Conservation (phyloP, 257 asterid genomes). For the Nicotiana sylvestris region DNA sequence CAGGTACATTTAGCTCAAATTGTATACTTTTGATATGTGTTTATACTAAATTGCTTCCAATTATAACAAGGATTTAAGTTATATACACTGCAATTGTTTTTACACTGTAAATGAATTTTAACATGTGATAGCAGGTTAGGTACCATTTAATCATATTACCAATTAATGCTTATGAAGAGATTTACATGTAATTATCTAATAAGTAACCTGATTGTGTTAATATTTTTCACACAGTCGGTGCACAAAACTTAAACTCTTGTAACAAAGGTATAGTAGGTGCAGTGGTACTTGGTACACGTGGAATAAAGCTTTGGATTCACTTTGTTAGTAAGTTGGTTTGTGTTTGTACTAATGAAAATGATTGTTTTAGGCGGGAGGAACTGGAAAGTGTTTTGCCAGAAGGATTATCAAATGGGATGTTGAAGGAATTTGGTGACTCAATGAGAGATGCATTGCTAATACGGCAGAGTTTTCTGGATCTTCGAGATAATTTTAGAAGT, state of each 20-base stretch:
- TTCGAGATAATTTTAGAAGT: slow-evolving; percentile 79
- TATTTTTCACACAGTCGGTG: no score
- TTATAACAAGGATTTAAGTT: no score
- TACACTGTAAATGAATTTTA: no score
- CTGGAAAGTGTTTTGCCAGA: slow-evolving; percentile 57
- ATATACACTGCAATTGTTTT: no score
- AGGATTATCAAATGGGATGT: slow-evolving; percentile 87
- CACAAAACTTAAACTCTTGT: background rate
- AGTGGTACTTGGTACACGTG: background rate
- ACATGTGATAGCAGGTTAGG: no score
- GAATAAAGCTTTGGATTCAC: background rate
- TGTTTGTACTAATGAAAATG: slow-evolving; percentile 14
- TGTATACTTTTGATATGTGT: background rate
- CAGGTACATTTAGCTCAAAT: slow-evolving; percentile 39
- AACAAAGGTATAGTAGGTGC: background rate
- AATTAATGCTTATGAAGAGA: no score
- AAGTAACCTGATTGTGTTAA: no score
- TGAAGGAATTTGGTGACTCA: slow-evolving; percentile 87
- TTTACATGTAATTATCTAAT: no score
- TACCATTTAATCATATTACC: no score
- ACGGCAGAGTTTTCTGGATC: slow-evolving; percentile 75
- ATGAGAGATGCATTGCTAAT: slow-evolving; percentile 78
- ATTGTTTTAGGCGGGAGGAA: slow-evolving; percentile 53
- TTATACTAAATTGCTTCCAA: background rate
- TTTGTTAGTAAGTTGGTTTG: background rate